Evolutionary conservation across 2,329 filamentous ascomycete genomes (phyloP).

Genomic region (Ophiocordyceps sinensis): DNA sequence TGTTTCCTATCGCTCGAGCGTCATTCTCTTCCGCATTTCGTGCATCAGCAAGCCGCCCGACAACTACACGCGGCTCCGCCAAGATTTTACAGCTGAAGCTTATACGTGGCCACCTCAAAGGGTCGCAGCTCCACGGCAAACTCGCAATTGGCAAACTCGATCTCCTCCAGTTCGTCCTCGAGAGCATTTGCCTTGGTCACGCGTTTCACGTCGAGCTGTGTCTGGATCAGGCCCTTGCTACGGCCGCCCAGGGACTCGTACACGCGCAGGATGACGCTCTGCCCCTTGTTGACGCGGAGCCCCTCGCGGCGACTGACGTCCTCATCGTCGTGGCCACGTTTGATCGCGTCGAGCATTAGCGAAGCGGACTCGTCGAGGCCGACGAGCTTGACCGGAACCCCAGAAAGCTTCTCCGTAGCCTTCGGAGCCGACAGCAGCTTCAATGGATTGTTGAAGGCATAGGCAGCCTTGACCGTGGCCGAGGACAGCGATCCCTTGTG

Average conservation of each 20-base stretch:
- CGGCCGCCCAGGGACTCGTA: slow-evolving; percentile 84
- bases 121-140: slow-evolving; percentile 55
- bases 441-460: slow-evolving; percentile 81
- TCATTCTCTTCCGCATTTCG: too few species aligned
- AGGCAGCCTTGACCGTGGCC: slow-evolving; percentile 66
- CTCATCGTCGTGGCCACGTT: slow-evolving; percentile 81
- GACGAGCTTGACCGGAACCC: slow-evolving; percentile 48
- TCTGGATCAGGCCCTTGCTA: slow-evolving; percentile 54
- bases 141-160: slow-evolving; percentile 32
- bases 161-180: slow-evolving; percentile 68
- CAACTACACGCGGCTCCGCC: slow-evolving; percentile 12
- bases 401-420: slow-evolving; percentile 10
- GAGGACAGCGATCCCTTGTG: slow-evolving; percentile 60
- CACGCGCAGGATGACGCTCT: slow-evolving; percentile 68
- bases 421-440: slow-evolving; percentile 17
- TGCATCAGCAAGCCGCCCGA: too few species aligned
- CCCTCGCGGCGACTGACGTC: slow-evolving; percentile 50
- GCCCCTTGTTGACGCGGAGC: slow-evolving; percentile 51
- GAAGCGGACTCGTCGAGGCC: slow-evolving; percentile 40
- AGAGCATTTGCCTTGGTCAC: slow-evolving; percentile 76
- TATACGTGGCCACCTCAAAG: slow-evolving; percentile 77
- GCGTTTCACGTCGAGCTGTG: slow-evolving; percentile 55
- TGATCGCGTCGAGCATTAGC: slow-evolving; percentile 75
- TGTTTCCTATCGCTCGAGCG: too few species aligned
- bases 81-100: slow-evolving; percentile 36